Percentiles rank a stretch among this genome's conserved stretches.
Evolutionary conservation across 2,329 filamentous ascomycete genomes (phyloP).

Genomic region (Aureobasidium uvarum): DNA sequence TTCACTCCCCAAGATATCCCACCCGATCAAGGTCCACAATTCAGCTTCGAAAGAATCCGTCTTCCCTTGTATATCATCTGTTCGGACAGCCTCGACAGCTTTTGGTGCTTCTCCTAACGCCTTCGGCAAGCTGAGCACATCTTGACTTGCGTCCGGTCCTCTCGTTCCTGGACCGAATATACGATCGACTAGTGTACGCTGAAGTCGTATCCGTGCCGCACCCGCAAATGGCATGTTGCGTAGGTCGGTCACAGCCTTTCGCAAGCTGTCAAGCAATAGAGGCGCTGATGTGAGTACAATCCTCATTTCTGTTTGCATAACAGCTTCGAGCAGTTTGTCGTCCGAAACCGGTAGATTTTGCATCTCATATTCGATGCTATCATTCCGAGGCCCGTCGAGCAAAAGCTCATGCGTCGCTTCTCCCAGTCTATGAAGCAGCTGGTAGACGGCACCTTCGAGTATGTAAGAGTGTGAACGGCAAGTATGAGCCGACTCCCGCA

Average conservation of each 20-base stretch:
- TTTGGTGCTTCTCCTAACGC: conserved; percentile 43
- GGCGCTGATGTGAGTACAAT: conserved; percentile 41
- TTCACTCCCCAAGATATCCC: conserved; percentile 48
- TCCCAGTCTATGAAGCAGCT: conserved; percentile 44
- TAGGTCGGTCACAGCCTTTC: conserved; percentile 42
- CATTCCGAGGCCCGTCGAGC: conserved; percentile 38
- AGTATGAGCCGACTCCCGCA: conserved; percentile 36
- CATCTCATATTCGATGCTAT: conserved; percentile 33
- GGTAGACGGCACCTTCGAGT: conserved; percentile 47
- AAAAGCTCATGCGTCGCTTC: conserved; percentile 41
- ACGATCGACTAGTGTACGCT: conserved; percentile 46
- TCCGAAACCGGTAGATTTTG: conserved; percentile 24
- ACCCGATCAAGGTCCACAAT: conserved; percentile 58
- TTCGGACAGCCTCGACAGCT: conserved; percentile 31
- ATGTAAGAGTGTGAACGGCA: conserved; percentile 39
- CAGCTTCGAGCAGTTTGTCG: conserved; percentile 33
- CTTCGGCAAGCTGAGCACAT: conserved; percentile 38
- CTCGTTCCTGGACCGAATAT: conserved; percentile 40
- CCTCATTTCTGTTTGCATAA: conserved; percentile 31
- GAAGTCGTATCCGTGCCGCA: conserved; percentile 44
- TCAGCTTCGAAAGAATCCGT: conserved; percentile 57
- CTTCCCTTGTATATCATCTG: conserved; percentile 43
- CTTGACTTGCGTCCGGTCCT: conserved; percentile 31
- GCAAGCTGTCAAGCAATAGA: conserved; percentile 44
- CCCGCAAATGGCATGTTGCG: conserved; percentile 33